Evolutionary conservation across 129 eudicot genomes (phyloP).

Genomic region (Heracleum sosnowskyi): DNA sequence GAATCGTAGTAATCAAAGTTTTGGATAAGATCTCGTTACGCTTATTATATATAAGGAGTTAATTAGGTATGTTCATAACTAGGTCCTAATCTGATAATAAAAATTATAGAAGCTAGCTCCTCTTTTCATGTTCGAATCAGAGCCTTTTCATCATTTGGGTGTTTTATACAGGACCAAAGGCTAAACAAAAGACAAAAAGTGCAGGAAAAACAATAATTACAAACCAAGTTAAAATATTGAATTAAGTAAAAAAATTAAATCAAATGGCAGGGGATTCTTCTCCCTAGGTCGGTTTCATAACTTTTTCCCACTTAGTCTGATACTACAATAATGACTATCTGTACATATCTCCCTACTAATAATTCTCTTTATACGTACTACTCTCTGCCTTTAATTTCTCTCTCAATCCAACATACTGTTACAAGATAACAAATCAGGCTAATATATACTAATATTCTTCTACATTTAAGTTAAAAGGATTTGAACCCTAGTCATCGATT

Average conservation of each 20-base stretch:
- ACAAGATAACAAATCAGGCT: no score
- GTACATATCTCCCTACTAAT: not conserved
- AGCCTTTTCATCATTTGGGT: slow-evolving; percentile 63
- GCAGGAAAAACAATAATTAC: slow-evolving; percentile 12
- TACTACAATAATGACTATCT: not conserved
- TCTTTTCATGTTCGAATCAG: slow-evolving; percentile 32
- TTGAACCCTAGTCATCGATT: no score
- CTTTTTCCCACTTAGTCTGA: slow-evolving; percentile 1
- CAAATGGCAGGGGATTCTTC: not conserved
- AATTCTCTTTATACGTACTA: not conserved
- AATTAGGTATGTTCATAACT: no score
- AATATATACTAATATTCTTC: no score
- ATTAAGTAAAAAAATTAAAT: not conserved
- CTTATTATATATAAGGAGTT: no score
- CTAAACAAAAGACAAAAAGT: slow-evolving; percentile 42
- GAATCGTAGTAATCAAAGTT: no score
- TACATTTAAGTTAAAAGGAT: no score
- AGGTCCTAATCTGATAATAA: slow-evolving; percentile 1
- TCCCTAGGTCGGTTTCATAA: slow-evolving; percentile 18
- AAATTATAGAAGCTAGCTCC: slow-evolving; percentile 5
- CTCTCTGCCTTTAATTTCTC: not conserved
- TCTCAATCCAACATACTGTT: not conserved
- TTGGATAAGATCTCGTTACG: no score
- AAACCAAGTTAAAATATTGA: not conserved
- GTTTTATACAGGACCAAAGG: slow-evolving; percentile 44